Evolutionary conservation across 768 basidiomycete species (phyloP).

Genomic region (Dictyophora rubrovolvata): DNA sequence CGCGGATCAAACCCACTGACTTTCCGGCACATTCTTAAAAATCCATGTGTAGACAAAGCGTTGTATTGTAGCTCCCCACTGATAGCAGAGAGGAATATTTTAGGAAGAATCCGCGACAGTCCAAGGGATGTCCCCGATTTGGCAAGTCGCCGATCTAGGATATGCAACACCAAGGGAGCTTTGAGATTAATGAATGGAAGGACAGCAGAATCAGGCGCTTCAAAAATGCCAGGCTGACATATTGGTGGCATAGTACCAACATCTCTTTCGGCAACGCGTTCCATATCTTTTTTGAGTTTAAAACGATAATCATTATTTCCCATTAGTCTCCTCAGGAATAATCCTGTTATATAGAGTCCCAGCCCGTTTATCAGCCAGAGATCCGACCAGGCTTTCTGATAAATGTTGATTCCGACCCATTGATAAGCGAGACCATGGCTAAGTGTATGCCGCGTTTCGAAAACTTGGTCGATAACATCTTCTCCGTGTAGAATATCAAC

Average conservation of each 20-base stretch:
- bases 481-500: constrained; percentile 80
- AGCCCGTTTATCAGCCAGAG: constrained; percentile 96
- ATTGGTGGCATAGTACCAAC: constrained; percentile 85
- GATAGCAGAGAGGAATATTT: constrained; percentile 87
- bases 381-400: constrained; percentile 88
- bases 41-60: constrained; percentile 78
- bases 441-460: constrained; percentile 80
- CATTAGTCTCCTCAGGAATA: constrained; percentile 77
- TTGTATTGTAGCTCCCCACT: constrained; percentile 84
- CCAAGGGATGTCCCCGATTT: constrained; percentile 95
- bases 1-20: constrained; percentile 85
- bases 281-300: constrained; percentile 92
- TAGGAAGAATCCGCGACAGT: constrained; percentile 87
- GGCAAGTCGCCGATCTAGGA: constrained; percentile 84
- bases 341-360: constrained; percentile 79
- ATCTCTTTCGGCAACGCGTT: constrained; percentile 81
- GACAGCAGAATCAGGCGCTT: constrained; percentile 72
- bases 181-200: constrained; percentile 92
- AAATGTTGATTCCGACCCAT: constrained; percentile 95
- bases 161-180: constrained; percentile 91
- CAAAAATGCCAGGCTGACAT: constrained; percentile 76
- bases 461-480: constrained; percentile 84
- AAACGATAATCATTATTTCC: constrained; percentile 98
- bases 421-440: constrained; percentile 87
- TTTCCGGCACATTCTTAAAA: constrained; percentile 86